Conservation (phyloP, 2,329 filamentous ascomycete genomes). For the Fusarium zealandicum region DNA sequence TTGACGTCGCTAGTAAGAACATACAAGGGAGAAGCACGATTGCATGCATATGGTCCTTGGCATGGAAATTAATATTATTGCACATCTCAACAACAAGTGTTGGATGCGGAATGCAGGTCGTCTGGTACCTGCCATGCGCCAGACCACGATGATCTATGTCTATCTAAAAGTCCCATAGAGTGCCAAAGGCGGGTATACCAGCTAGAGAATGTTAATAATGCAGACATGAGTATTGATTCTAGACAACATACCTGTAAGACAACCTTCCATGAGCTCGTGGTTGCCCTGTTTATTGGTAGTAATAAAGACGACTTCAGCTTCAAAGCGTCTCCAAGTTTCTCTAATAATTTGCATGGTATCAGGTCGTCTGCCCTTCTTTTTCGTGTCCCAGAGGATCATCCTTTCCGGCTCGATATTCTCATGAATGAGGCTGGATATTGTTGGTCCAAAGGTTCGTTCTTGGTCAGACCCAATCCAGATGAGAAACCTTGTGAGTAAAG, state of each 20-base stretch:
- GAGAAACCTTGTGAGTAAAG: background rate
- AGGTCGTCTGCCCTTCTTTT: background rate
- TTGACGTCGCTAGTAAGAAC: no score
- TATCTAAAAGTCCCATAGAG: background rate
- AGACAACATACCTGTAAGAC: background rate
- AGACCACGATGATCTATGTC: no score
- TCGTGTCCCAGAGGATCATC: constrained; percentile 11
- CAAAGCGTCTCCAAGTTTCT: background rate
- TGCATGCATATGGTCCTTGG: no score
- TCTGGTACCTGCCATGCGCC: no score
- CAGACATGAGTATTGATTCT: no score
- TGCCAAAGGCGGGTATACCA: background rate
- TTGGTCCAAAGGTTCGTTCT: background rate
- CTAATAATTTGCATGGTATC: background rate
- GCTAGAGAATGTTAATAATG: background rate
- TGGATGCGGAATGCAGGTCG: no score
- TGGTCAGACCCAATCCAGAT: constrained; percentile 8
- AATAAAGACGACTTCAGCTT: constrained; percentile 2
- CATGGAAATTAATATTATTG: no score
- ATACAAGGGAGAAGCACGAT: no score
- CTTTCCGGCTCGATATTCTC: background rate
- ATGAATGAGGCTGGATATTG: background rate
- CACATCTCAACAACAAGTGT: no score
- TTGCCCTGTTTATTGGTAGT: background rate
- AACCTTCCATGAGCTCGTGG: constrained; percentile 5